A percentile compares a stretch with the other conserved stretches of the same genome.
These are phyloP conservation scores for Alternaria viburni DNA, from an alignment of 2,329 filamentous ascomycete species.

Conservation along the genomic window DNA sequence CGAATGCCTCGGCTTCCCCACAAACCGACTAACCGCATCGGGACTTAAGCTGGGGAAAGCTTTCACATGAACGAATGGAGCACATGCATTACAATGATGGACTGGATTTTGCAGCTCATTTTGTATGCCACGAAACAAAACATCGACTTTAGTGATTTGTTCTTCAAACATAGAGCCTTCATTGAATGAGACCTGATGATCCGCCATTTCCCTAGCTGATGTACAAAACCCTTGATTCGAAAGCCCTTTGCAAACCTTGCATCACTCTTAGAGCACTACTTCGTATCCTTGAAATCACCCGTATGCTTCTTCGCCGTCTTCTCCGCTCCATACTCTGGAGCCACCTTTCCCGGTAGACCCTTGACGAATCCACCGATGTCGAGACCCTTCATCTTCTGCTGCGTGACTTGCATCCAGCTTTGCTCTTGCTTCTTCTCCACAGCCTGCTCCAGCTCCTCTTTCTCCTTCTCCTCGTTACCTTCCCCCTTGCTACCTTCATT, in stretches of 20 bases:
- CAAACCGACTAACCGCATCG: slow-evolving; percentile 14
- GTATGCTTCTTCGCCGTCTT: not conserved
- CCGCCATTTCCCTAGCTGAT: not conserved
- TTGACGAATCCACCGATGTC: slow-evolving; percentile 20
- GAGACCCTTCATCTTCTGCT: slow-evolving; percentile 48
- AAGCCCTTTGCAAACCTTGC: not conserved
- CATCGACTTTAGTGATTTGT: not conserved
- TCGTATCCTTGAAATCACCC: not conserved
- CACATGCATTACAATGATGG: not conserved
- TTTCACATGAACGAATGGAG: slow-evolving; percentile 9
- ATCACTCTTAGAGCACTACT: not conserved
- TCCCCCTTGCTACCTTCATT: slow-evolving; percentile 28
- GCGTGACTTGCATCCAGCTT: slow-evolving; percentile 52
- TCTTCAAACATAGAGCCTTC: not conserved
- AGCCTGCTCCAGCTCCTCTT: slow-evolving; percentile 49
- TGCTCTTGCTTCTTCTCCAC: slow-evolving; percentile 54
- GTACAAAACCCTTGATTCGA: not conserved
- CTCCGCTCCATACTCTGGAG: not conserved
- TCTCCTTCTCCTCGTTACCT: slow-evolving; percentile 39
- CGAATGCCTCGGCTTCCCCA: slow-evolving; percentile 30
- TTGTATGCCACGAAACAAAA: not conserved
- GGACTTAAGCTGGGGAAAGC: slow-evolving; percentile 11
- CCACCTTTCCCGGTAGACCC: slow-evolving; percentile 2
- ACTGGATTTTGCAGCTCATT: not conserved
- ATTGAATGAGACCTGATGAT: not conserved